Percentiles rank a stretch among this genome's conserved stretches.
These are phyloP conservation scores for Tephrocybe sp. DNA, from an alignment of 768 basidiomycete genomes.

Conservation along the genomic window DNA sequence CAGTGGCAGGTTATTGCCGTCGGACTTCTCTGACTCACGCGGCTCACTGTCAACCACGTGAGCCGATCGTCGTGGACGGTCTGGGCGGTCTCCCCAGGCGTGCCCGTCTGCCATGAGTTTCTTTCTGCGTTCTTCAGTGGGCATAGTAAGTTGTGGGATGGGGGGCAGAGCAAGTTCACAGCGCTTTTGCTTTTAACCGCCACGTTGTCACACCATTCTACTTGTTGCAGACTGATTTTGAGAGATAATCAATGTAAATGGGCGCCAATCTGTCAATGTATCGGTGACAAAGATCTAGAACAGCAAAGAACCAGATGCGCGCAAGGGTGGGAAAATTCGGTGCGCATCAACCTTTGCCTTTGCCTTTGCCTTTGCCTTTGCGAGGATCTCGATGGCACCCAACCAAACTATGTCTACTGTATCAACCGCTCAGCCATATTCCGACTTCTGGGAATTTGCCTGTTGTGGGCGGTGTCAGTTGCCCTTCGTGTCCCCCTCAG, in stretches of 20 bases:
- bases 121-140: constrained; percentile 21
- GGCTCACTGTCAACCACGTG: constrained; percentile 13
- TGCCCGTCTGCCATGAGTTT: constrained; percentile 18
- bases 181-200: too few species aligned
- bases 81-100: constrained; percentile 20
- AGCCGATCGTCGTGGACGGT: constrained; percentile 10
- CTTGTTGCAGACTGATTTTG: too few species aligned
- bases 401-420: constrained; percentile 35
- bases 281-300: too few species aligned
- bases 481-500: constrained; percentile 54
- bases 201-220: too few species aligned
- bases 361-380: too few species aligned
- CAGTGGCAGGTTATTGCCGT: too few species aligned
- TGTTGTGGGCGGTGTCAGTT: constrained; percentile 70
- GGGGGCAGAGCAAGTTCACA: neutral
- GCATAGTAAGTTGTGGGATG: constrained; percentile 13
- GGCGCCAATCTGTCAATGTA: constrained; percentile 7
- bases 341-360: neutral
- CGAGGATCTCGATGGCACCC: too few species aligned
- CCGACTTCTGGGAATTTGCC: constrained; percentile 84
- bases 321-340: neutral
- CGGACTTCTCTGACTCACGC: neutral
- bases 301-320: neutral
- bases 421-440: constrained; percentile 32
- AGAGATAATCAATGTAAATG: neutral